phyloP scores from a whole-genome alignment of 1,284 basidiomycete species.

The Ustilago nuda region DNA sequence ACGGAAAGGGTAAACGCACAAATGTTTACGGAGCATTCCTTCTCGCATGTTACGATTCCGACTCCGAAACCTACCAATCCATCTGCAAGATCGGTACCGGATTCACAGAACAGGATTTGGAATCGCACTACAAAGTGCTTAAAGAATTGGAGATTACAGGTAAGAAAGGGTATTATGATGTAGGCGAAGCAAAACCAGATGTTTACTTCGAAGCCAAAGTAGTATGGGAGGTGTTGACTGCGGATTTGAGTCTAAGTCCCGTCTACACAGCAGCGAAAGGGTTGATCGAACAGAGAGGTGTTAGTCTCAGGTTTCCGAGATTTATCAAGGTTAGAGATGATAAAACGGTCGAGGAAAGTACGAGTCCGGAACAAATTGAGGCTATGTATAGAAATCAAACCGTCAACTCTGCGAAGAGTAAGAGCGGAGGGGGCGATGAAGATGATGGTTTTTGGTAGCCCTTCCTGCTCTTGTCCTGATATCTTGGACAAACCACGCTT shows the following conservation, averaged over 20 bases:
- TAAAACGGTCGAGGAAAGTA: constrained; percentile 90
- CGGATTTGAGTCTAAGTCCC: constrained; percentile 94
- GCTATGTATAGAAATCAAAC: constrained; percentile 94
- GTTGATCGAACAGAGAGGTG: constrained; percentile 71
- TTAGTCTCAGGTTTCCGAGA: constrained; percentile 94
- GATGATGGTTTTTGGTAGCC: constrained; percentile 89
- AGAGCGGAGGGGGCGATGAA: constrained; percentile 73
- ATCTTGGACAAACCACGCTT: too few species aligned
- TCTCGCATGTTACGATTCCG: constrained; percentile 65
- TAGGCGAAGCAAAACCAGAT: constrained; percentile 72
- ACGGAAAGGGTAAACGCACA: constrained; percentile 97
- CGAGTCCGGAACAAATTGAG: constrained; percentile 90
- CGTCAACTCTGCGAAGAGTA: constrained; percentile 74
- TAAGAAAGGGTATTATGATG: constrained; percentile 73
- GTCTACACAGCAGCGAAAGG: constrained; percentile 98
- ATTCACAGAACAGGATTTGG: constrained; percentile 86
- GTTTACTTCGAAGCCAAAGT: constrained; percentile 71
- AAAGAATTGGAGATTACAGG: constrained; percentile 81
- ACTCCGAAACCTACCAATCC: constrained; percentile 64
- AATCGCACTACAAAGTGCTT: constrained; percentile 83
- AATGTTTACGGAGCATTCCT: constrained; percentile 68
- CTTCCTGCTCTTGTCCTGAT: background rate
- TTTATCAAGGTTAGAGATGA: constrained; percentile 93
- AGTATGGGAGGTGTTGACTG: constrained; percentile 98
- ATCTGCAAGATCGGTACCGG: constrained; percentile 97